Evolutionary conservation across 768 basidiomycete genomes (phyloP).

Genomic region (Macrolepiota fuliginosa): DNA sequence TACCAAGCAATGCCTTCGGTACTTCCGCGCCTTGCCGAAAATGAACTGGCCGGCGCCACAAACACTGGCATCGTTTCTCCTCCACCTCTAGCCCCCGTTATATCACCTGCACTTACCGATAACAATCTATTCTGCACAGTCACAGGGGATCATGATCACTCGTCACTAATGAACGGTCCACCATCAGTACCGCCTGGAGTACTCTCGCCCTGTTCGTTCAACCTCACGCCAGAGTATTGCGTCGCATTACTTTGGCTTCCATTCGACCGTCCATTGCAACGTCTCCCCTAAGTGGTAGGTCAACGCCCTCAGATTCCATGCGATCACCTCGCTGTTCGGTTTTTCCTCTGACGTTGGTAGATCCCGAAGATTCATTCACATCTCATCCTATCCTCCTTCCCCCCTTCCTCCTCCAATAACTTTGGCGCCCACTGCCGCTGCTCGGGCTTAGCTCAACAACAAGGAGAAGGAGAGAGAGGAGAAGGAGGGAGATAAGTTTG

Average conservation of each 20-base stretch:
- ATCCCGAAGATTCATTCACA: slow-evolving; percentile 15
- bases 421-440: slow-evolving; percentile 14
- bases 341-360: slow-evolving; percentile 25
- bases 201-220: background rate
- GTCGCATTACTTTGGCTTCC: slow-evolving; percentile 33
- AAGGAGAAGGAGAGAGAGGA: no score
- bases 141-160: background rate
- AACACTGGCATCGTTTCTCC: slow-evolving; percentile 25
- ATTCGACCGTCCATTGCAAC: slow-evolving; percentile 13
- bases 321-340: slow-evolving; percentile 27
- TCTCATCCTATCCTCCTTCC: slow-evolving; percentile 14
- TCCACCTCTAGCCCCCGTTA: slow-evolving; percentile 22
- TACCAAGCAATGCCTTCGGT: slow-evolving; percentile 26
- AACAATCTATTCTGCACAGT: background rate
- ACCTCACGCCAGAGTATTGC: slow-evolving; percentile 15
- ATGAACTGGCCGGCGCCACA: slow-evolving; percentile 18
- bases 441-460: slow-evolving; percentile 31
- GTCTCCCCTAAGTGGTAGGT: background rate
- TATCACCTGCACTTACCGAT: slow-evolving; percentile 10
- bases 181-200: background rate
- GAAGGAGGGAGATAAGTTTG: slow-evolving; percentile 36
- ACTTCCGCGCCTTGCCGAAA: slow-evolving; percentile 23
- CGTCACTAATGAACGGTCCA: background rate
- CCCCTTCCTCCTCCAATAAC: slow-evolving; percentile 24
- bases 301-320: slow-evolving; percentile 21